Evolutionary conservation across 805 yeast species (phyloP).

Genomic region (Jamesozyma gamospora): DNA sequence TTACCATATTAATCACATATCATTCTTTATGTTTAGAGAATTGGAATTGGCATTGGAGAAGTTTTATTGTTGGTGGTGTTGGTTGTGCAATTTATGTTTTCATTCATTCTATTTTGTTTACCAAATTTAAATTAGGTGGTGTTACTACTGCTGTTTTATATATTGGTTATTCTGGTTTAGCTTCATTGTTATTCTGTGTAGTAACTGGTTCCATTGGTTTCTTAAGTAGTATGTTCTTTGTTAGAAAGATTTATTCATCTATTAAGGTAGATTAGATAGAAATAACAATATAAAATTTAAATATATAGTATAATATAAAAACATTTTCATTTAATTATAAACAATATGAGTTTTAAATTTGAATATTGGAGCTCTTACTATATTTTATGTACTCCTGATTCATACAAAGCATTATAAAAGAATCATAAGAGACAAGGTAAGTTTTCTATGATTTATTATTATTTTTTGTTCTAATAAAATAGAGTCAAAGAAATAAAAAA

Average conservation of each 20-base stretch:
- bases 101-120: conserved; percentile 67
- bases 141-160: conserved; percentile 68
- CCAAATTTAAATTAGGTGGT: conserved; percentile 62
- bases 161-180: conserved; percentile 69
- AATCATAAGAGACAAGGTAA: no score
- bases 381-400: no score
- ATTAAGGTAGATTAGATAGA: conserved; percentile 60
- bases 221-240: conserved; percentile 60
- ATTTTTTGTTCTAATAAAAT: no score
- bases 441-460: no score
- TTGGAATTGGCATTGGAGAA: conserved; percentile 97
- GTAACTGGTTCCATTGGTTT: conserved; percentile 87
- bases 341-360: no score
- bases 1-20: conserved; percentile 71
- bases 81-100: conserved; percentile 82
- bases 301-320: background rate
- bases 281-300: background rate
- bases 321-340: no score
- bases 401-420: no score
- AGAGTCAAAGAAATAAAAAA: no score
- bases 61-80: conserved; percentile 82
- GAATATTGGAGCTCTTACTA: no score
- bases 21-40: conserved; percentile 82
- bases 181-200: conserved; percentile 62
- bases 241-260: conserved; percentile 68